phyloP scores from a whole-genome alignment of 495 filamentous ascomycete species.

The Darksidea phi region DNA sequence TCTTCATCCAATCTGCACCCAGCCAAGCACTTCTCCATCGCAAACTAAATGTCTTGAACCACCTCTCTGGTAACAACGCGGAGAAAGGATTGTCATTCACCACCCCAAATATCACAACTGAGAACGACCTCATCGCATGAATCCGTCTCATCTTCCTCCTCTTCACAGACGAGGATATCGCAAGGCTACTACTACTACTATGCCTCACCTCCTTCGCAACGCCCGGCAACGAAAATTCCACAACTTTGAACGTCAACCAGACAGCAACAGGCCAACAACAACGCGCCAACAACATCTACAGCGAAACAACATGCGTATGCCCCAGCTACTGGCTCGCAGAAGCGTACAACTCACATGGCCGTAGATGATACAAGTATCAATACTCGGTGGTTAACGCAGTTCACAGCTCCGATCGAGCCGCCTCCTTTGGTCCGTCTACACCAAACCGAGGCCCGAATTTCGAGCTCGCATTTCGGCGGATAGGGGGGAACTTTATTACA shows the following conservation, averaged over 20 bases:
- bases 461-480: slow-evolving; percentile 40
- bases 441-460: slow-evolving; percentile 41
- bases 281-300: slow-evolving; percentile 52
- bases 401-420: slow-evolving; percentile 55
- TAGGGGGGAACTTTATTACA: slow-evolving; percentile 56
- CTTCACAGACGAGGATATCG: slow-evolving; percentile 7
- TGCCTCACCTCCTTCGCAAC: slow-evolving; percentile 9
- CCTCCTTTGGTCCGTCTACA: slow-evolving; percentile 49
- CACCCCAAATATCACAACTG: slow-evolving; percentile 5
- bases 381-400: slow-evolving; percentile 58
- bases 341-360: slow-evolving; percentile 47
- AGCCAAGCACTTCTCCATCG: not conserved
- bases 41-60: slow-evolving; percentile 12
- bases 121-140: slow-evolving; percentile 19
- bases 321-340: slow-evolving; percentile 59
- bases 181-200: slow-evolving; percentile 21
- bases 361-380: slow-evolving; percentile 56
- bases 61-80: slow-evolving; percentile 23
- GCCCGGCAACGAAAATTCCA: not conserved
- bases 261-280: slow-evolving; percentile 53
- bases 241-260: slow-evolving; percentile 15
- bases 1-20: slow-evolving; percentile 5
- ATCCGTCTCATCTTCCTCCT: slow-evolving; percentile 11
- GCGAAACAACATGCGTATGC: slow-evolving; percentile 64
- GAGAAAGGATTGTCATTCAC: slow-evolving; percentile 19